Evolutionary conservation across 495 filamentous ascomycete genomes (phyloP).

Genomic region (Immersiella caudata): DNA sequence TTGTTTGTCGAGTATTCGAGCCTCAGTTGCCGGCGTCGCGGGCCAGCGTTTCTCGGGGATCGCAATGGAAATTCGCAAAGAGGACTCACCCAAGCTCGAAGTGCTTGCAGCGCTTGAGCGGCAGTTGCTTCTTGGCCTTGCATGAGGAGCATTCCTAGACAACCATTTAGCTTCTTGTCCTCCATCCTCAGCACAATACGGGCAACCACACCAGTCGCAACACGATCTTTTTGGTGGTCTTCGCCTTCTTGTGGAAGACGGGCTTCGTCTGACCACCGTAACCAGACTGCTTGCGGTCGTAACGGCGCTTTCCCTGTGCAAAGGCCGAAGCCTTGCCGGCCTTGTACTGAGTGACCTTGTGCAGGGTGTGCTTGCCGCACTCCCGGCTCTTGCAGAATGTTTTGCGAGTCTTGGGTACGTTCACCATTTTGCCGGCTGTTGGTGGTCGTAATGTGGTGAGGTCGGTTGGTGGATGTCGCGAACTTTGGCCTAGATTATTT

Average conservation of each 20-base stretch:
- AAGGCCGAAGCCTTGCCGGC: constrained; percentile 80
- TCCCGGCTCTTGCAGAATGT: constrained; percentile 87
- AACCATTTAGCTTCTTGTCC: constrained; percentile 48
- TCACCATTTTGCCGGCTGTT: constrained; percentile 47
- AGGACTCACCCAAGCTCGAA: constrained; percentile 93
- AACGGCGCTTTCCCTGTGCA: constrained; percentile 99
- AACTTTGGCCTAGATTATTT: constrained; percentile 33
- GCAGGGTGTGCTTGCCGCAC: constrained; percentile 91
- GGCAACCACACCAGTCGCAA: constrained; percentile 65
- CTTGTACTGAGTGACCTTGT: constrained; percentile 98
- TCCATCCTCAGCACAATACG: constrained; percentile 8
- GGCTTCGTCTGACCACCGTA: constrained; percentile 99
- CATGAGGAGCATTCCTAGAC: constrained; percentile 87
- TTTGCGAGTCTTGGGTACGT: constrained; percentile 49
- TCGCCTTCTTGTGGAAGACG: constrained; percentile 99
- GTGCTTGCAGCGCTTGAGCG: constrained; percentile 99
- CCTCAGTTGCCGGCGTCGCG: not conserved
- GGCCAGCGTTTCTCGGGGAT: constrained; percentile 2
- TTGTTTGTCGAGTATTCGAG: not conserved
- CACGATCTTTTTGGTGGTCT: constrained; percentile 99
- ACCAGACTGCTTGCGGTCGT: constrained; percentile 99
- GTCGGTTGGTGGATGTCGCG: constrained; percentile 33
- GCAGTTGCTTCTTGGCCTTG: constrained; percentile 98
- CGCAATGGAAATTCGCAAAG: constrained; percentile 7
- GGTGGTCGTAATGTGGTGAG: constrained; percentile 33